These are phyloP conservation scores for Colletotrichum sojae DNA, from an alignment of 2,329 filamentous ascomycete species.

Conservation along the genomic window DNA sequence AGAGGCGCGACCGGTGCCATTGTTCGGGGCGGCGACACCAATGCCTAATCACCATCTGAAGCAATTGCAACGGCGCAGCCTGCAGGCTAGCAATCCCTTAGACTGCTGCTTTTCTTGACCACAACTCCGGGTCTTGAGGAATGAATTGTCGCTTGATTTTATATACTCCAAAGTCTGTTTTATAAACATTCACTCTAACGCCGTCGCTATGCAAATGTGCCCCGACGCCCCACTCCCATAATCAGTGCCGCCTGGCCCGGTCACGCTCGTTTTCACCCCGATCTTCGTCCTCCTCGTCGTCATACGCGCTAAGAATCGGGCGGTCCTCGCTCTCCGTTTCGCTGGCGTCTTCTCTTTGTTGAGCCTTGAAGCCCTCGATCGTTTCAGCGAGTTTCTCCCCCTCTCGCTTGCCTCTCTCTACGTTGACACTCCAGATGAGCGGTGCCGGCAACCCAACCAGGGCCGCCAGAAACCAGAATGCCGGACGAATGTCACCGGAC, in stretches of 20 bases:
- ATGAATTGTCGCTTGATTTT: not conserved
- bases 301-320: constrained; percentile 53
- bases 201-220: constrained; percentile 45
- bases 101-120: constrained; percentile 4
- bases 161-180: too few species aligned
- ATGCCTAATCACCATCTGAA: not conserved
- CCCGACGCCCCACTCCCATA: not conserved
- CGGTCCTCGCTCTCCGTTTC: constrained; percentile 50
- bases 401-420: constrained; percentile 82
- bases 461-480: constrained; percentile 91
- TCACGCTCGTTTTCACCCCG: constrained; percentile 24
- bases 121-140: constrained; percentile 1
- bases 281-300: constrained; percentile 47
- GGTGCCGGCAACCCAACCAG: constrained; percentile 89
- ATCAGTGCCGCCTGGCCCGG: constrained; percentile 17
- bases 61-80: constrained; percentile 6
- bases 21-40: not conserved
- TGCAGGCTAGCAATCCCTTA: not conserved
- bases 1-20: too few species aligned
- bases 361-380: constrained; percentile 65
- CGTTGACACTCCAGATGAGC: constrained; percentile 87
- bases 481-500: constrained; percentile 84
- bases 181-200: constrained; percentile 27
- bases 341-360: constrained; percentile 39
- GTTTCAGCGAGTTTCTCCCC: constrained; percentile 74